Percentiles rank a stretch among this genome's conserved stretches.
phyloP scores from a whole-genome alignment of 2,329 filamentous ascomycete genomes.

The Aspergillus caelatus region DNA sequence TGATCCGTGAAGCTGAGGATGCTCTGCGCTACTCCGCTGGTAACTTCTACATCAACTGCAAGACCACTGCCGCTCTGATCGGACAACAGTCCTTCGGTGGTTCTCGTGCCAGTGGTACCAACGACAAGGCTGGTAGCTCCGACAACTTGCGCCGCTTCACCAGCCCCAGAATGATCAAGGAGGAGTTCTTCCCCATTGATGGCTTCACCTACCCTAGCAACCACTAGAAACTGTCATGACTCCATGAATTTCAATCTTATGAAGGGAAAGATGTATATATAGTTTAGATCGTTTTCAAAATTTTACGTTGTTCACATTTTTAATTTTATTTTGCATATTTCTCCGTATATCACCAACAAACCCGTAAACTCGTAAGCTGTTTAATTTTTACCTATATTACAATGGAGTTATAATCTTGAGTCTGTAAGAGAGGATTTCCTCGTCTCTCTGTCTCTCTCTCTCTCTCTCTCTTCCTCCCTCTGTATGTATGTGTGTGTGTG shows the following conservation, averaged over 20 bases:
- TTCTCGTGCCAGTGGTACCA: slow-evolving; percentile 69
- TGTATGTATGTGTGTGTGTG: too few relatives aligned
- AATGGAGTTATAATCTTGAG: too few relatives aligned
- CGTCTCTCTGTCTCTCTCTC: too few relatives aligned
- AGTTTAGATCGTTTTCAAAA: neutral
- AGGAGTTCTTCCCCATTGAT: slow-evolving; percentile 67
- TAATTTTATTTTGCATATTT: too few relatives aligned
- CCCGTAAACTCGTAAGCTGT: too few relatives aligned
- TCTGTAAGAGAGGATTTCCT: too few relatives aligned
- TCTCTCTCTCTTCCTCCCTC: too few relatives aligned
- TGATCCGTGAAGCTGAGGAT: slow-evolving; percentile 39
- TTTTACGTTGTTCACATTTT: neutral
- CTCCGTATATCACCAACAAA: too few relatives aligned
- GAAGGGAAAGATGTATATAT: neutral
- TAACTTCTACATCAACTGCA: slow-evolving; percentile 48
- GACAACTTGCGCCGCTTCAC: slow-evolving; percentile 65
- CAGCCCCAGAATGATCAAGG: slow-evolving; percentile 68
- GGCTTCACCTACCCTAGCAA: slow-evolving; percentile 71
- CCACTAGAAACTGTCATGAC: slow-evolving; percentile 14
- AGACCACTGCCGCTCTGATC: slow-evolving; percentile 69
- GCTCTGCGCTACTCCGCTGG: slow-evolving; percentile 42
- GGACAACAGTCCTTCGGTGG: slow-evolving; percentile 74
- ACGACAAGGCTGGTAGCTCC: slow-evolving; percentile 70
- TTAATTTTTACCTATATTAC: too few relatives aligned
- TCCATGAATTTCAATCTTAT: neutral